Conservation (phyloP, 2,329 filamentous ascomycete species). For the Aspergillus alliaceus region DNA sequence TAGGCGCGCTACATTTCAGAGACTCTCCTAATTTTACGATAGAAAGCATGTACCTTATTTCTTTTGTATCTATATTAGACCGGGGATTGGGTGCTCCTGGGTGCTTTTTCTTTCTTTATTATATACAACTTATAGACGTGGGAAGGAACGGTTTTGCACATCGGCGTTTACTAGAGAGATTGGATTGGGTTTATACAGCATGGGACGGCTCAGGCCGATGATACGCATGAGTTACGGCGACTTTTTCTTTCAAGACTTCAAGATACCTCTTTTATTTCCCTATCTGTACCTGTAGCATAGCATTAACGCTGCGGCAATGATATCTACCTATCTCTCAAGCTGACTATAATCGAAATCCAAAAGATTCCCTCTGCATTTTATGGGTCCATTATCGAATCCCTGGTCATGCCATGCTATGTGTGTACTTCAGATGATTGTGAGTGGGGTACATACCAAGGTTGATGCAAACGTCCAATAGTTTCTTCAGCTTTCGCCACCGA, state of each 20-base stretch:
- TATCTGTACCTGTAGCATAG: background rate
- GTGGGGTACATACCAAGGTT: too few species aligned
- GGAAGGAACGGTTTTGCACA: background rate
- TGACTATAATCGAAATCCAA: background rate
- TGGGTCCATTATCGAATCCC: background rate
- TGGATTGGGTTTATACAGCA: background rate
- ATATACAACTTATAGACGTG: conserved; percentile 1
- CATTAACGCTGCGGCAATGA: background rate
- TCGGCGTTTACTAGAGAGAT: background rate
- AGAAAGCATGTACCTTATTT: background rate
- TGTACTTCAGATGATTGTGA: too few species aligned
- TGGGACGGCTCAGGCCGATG: background rate
- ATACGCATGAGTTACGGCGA: background rate
- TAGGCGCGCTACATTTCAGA: conserved; percentile 7
- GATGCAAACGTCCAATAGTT: background rate
- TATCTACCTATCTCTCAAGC: background rate
- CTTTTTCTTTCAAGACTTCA: background rate
- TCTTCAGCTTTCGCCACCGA: background rate
- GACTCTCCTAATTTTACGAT: conserved; percentile 13
- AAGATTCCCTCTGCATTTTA: background rate
- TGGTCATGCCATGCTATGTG: background rate
- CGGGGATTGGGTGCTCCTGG: conserved; percentile 1
- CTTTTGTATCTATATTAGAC: conserved; percentile 1
- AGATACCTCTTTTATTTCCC: too few species aligned
- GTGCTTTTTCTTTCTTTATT: background rate